phyloP scores from a whole-genome alignment of 2,329 filamentous ascomycete genomes.

The Penicillium frequentans region DNA sequence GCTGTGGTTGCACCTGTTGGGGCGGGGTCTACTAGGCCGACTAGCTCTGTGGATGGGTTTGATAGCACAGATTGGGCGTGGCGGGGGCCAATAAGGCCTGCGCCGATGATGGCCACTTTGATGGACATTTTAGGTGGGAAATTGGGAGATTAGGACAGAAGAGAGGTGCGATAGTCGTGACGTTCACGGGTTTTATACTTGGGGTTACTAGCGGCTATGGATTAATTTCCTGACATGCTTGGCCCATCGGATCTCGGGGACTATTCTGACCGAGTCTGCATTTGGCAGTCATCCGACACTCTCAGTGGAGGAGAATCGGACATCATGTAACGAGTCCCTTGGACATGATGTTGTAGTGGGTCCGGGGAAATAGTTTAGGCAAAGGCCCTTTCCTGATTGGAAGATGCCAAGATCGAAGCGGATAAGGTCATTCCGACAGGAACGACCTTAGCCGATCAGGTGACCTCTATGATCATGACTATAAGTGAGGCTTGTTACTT shows the following conservation, averaged over 20 bases:
- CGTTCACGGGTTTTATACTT: background rate
- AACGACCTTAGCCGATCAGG: background rate
- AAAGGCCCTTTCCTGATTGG: background rate
- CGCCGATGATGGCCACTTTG: constrained; percentile 49
- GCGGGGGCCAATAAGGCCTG: constrained; percentile 52
- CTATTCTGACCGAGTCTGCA: background rate
- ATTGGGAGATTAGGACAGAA: background rate
- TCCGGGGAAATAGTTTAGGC: background rate
- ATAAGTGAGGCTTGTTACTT: too few species aligned
- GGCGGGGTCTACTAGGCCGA: constrained; percentile 50
- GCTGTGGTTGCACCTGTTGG: constrained; percentile 39
- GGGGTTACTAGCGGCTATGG: background rate
- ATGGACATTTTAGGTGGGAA: constrained; percentile 14
- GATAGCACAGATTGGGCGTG: constrained; percentile 48
- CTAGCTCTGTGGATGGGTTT: constrained; percentile 40
- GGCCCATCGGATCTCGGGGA: background rate
- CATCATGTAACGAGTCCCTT: background rate
- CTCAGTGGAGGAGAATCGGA: background rate
- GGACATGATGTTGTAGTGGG: background rate
- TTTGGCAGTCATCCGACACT: background rate
- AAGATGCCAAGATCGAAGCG: background rate
- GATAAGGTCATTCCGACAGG: background rate
- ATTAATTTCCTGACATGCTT: background rate
- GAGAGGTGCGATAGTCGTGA: background rate
- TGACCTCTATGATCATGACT: background rate